Evolutionary conservation across 768 basidiomycete species (phyloP).

Genomic region (Pleurotus citrinopileatus): DNA sequence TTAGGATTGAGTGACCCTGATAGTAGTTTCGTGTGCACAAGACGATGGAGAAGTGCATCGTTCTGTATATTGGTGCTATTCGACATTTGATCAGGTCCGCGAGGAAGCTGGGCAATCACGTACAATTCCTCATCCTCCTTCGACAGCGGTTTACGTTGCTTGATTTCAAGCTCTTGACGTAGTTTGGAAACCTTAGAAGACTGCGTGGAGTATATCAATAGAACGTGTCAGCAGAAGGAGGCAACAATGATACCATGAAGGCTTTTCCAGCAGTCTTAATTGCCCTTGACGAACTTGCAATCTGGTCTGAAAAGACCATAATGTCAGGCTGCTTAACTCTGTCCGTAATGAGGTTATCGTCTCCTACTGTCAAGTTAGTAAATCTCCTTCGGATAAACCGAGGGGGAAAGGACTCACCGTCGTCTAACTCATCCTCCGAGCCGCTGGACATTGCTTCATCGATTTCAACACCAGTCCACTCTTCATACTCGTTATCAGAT

Average conservation of each 20-base stretch:
- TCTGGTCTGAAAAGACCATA: slow-evolving; percentile 51
- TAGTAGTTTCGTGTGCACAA: slow-evolving; percentile 77
- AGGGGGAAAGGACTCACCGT: too few relatives aligned
- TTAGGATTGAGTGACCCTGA: slow-evolving; percentile 70
- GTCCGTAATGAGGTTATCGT: slow-evolving; percentile 41
- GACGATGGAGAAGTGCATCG: slow-evolving; percentile 72
- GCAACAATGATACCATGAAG: slow-evolving; percentile 61
- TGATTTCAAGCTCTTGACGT: slow-evolving; percentile 28
- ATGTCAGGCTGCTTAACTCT: slow-evolving; percentile 38
- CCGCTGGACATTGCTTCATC: slow-evolving; percentile 11
- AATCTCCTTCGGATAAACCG: too few relatives aligned
- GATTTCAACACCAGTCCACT: slow-evolving; percentile 42
- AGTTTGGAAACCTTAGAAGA: slow-evolving; percentile 77
- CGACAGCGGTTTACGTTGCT: slow-evolving; percentile 21
- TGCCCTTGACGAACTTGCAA: slow-evolving; percentile 16
- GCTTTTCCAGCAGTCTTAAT: slow-evolving; percentile 51
- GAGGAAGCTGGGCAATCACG: slow-evolving; percentile 7
- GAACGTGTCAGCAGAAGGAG: not conserved
- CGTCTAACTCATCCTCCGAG: slow-evolving; percentile 15
- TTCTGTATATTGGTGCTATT: slow-evolving; percentile 74
- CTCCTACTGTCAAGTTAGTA: slow-evolving; percentile 24
- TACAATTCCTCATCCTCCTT: slow-evolving; percentile 59
- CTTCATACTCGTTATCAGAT: slow-evolving; percentile 27
- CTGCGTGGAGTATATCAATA: slow-evolving; percentile 32
- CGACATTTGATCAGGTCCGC: not conserved